Conservation (phyloP, 2,329 filamentous ascomycete species). For the Emergomyces africanus region DNA sequence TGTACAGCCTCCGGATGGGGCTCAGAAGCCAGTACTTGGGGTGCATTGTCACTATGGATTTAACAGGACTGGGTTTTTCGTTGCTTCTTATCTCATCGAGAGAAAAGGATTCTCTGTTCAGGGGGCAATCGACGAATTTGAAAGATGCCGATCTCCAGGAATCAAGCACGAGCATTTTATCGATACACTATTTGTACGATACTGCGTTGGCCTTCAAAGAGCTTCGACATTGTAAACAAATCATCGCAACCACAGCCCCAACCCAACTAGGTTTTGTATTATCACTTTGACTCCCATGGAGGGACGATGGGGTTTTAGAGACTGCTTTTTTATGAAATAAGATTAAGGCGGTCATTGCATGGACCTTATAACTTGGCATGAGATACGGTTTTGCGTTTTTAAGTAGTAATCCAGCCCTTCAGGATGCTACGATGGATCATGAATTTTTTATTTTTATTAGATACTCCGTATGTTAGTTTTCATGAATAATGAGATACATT, state of each 20-base stretch:
- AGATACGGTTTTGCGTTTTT: not conserved
- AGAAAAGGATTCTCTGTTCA: conserved; percentile 57
- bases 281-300: not conserved
- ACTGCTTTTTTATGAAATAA: not conserved
- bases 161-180: conserved; percentile 85
- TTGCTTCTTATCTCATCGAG: conserved; percentile 85
- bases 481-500: not conserved
- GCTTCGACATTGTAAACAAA: not conserved
- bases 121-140: conserved; percentile 69
- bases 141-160: conserved; percentile 58
- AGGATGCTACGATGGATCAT: not conserved
- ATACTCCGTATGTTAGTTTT: not conserved
- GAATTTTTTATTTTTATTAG: not conserved
- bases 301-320: not conserved
- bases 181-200: conserved; percentile 69
- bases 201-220: conserved; percentile 41
- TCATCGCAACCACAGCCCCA: not conserved
- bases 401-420: not conserved
- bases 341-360: not conserved
- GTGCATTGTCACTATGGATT: conserved; percentile 96
- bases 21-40: conserved; percentile 45
- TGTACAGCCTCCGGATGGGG: conserved; percentile 22
- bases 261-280: not conserved
- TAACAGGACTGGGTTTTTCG: conserved; percentile 84
- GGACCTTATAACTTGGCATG: not conserved